Conservation (phyloP, 1,284 basidiomycete genomes). For the Athelia psychrophila region DNA sequence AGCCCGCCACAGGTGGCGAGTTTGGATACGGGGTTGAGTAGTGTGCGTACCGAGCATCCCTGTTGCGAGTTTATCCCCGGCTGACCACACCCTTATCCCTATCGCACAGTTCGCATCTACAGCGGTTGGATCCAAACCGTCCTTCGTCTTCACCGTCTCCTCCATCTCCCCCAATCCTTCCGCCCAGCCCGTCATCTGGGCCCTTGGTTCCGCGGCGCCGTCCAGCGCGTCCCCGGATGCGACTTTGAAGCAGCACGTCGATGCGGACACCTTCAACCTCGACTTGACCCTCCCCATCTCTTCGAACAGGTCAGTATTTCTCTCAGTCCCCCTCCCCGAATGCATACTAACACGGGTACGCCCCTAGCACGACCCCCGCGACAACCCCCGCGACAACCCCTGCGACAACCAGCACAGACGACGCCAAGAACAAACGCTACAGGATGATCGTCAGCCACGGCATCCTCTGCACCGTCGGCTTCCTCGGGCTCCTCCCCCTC, state of each 20-base stretch:
- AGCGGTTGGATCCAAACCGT: slow-evolving; percentile 32
- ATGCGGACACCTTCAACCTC: slow-evolving; percentile 38
- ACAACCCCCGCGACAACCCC: too few species aligned
- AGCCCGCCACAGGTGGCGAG: slow-evolving; percentile 48
- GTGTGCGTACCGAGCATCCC: too few species aligned
- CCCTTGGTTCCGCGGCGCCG: slow-evolving; percentile 34
- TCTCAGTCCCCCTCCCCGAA: slow-evolving; percentile 14
- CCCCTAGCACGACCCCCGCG: slow-evolving; percentile 8
- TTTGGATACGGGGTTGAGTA: slow-evolving; percentile 31
- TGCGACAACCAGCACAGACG: too few species aligned
- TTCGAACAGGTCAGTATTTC: slow-evolving; percentile 39
- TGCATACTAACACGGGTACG: too few species aligned
- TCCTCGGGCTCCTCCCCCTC: slow-evolving; percentile 55
- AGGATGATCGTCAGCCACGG: slow-evolving; percentile 52
- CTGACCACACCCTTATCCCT: background rate
- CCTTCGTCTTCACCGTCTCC: slow-evolving; percentile 48
- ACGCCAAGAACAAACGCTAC: too few species aligned
- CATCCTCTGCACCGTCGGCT: slow-evolving; percentile 48
- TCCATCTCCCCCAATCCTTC: background rate
- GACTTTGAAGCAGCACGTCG: slow-evolving; percentile 34
- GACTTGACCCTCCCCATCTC: slow-evolving; percentile 34
- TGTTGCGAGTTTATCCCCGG: background rate
- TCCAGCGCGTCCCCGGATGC: slow-evolving; percentile 49
- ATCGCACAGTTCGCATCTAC: slow-evolving; percentile 10
- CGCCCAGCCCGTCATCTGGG: slow-evolving; percentile 19